phyloP scores from a whole-genome alignment of 2,329 filamentous ascomycete genomes.

The Xylariaceae sp. region DNA sequence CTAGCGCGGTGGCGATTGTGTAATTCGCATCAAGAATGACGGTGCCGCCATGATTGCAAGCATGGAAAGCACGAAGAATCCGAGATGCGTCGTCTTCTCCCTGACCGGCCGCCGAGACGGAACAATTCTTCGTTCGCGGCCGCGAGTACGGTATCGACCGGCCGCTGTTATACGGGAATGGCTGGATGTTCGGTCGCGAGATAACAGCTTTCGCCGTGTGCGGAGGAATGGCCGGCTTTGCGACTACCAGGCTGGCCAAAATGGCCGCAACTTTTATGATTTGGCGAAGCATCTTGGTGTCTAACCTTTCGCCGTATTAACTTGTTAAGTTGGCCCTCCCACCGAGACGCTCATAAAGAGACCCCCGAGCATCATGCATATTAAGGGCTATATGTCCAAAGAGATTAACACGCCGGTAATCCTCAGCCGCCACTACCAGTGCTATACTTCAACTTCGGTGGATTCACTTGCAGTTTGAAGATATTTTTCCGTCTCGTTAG shows the following conservation, averaged over 20 bases:
- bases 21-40: conserved; percentile 58
- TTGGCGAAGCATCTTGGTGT: conserved; percentile 9
- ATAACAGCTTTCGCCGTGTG: conserved; percentile 1
- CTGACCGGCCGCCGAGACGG: conserved; percentile 11
- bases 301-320: background rate
- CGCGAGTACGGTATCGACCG: conserved; percentile 12
- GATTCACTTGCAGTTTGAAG: background rate
- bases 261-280: conserved; percentile 1
- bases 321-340: background rate
- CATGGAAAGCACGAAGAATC: conserved; percentile 49
- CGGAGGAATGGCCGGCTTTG: conserved; percentile 1
- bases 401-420: background rate
- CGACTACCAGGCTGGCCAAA: conserved; percentile 5
- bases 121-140: conserved; percentile 14
- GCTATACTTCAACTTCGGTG: background rate
- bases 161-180: conserved; percentile 20
- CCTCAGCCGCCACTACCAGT: background rate
- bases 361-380: background rate
- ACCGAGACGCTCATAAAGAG: background rate
- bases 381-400: background rate
- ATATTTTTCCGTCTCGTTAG: conserved; percentile 19
- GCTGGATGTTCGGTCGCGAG: conserved; percentile 18
- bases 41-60: conserved; percentile 60
- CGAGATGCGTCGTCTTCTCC: conserved; percentile 30
- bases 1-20: conserved; percentile 59